Evolutionary conservation across 345 rosid species (phyloP).

Genomic region (Ceriops decandra): DNA sequence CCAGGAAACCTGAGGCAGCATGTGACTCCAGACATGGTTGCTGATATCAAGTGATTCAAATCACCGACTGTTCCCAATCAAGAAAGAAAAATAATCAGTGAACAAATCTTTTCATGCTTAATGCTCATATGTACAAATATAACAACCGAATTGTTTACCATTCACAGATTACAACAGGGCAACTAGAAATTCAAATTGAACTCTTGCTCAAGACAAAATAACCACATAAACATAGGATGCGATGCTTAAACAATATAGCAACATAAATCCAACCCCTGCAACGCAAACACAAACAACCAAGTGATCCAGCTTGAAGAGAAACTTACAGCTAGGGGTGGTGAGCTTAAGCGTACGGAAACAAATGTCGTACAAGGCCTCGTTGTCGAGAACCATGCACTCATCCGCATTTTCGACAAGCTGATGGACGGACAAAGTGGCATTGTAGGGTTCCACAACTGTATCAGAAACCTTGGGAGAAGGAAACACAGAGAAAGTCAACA

Average conservation of each 20-base stretch:
- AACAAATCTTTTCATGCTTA: not conserved
- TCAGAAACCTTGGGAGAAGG: slow-evolving; percentile 29
- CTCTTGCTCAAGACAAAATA: not conserved
- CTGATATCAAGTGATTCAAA: slow-evolving; percentile 29
- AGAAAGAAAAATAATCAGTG: not conserved
- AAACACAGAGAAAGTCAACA: slow-evolving; percentile 29
- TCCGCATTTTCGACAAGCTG: slow-evolving; percentile 31
- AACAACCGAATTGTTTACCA: no score
- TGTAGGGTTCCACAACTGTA: slow-evolving; percentile 34
- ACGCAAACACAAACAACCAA: not conserved
- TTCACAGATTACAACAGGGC: no score
- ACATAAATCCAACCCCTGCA: not conserved
- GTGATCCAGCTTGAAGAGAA: not conserved
- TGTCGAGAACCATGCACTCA: slow-evolving; percentile 32
- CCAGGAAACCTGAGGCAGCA: slow-evolving; percentile 34
- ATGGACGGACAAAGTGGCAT: slow-evolving; percentile 27
- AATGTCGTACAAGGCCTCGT: slow-evolving; percentile 27
- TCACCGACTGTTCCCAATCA: slow-evolving; percentile 17
- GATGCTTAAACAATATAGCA: not conserved
- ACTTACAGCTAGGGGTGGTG: slow-evolving; percentile 30
- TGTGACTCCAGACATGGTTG: slow-evolving; percentile 33
- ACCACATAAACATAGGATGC: no score
- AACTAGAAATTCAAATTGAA: no score
- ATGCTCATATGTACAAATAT: no score
- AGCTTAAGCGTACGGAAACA: slow-evolving; percentile 31